These are phyloP conservation scores for Saururus chinensis DNA, from an alignment of 164 flowering plant species.

Conservation along the genomic window DNA sequence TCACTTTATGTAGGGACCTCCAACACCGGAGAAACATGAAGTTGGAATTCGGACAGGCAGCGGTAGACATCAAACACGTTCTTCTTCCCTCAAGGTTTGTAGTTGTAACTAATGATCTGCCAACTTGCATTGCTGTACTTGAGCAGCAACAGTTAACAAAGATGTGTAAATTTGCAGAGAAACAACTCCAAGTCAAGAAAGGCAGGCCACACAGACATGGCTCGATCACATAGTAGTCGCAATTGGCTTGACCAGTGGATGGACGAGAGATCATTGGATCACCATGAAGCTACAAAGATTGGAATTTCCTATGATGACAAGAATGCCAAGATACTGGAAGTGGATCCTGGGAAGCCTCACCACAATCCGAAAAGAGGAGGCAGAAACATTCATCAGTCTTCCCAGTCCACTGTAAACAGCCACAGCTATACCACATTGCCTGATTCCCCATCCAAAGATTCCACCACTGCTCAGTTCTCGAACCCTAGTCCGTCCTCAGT, in stretches of 20 bases:
- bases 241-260: slow-evolving; percentile 50
- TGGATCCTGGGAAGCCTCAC: slow-evolving; percentile 68
- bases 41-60: background rate
- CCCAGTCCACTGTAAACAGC: slow-evolving; percentile 18
- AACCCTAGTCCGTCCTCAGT: slow-evolving; percentile 26
- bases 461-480: slow-evolving; percentile 29
- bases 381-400: slow-evolving; percentile 16
- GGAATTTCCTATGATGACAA: slow-evolving; percentile 34
- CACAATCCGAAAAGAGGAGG: slow-evolving; percentile 18
- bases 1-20: slow-evolving; percentile 25
- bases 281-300: slow-evolving; percentile 13
- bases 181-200: slow-evolving; percentile 29
- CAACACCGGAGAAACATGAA: slow-evolving; percentile 23
- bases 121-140: background rate
- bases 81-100: background rate
- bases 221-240: slow-evolving; percentile 12
- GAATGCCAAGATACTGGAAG: slow-evolving; percentile 63
- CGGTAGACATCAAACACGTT: background rate
- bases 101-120: background rate
- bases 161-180: slow-evolving; percentile 24
- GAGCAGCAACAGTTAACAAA: too few relatives aligned
- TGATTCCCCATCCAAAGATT: slow-evolving; percentile 35
- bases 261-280: slow-evolving; percentile 26
- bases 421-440: slow-evolving; percentile 20
- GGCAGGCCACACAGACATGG: slow-evolving; percentile 16